These are phyloP conservation scores for Mucor lusitanicus DNA, from an alignment of 371 early-diverging fungal species.

Conservation along the genomic window DNA sequence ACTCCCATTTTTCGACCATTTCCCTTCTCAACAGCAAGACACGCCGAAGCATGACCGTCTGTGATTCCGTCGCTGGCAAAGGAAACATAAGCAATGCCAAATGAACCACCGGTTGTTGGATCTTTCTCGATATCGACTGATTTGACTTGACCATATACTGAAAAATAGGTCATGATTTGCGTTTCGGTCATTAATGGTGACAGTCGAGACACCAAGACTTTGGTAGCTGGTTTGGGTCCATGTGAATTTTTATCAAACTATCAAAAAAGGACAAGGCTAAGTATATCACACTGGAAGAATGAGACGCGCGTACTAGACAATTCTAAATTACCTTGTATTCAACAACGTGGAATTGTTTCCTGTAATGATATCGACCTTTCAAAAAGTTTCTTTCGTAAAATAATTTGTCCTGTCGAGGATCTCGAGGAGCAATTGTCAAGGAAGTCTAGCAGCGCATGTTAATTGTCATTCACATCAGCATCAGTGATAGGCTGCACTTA, in stretches of 20 bases:
- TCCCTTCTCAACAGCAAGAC: constrained; percentile 58
- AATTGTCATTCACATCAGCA: background rate
- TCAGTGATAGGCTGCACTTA: constrained; percentile 6
- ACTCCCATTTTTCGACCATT: constrained; percentile 61
- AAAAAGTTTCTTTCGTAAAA: constrained; percentile 35
- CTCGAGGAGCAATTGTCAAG: constrained; percentile 23
- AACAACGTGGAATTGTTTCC: constrained; percentile 22
- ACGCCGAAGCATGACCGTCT: constrained; percentile 39
- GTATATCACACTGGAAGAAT: background rate
- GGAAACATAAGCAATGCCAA: constrained; percentile 58
- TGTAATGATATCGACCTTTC: constrained; percentile 7
- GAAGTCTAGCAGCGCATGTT: background rate
- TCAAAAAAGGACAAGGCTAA: background rate
- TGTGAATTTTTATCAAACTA: constrained; percentile 45
- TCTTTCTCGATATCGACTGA: constrained; percentile 53
- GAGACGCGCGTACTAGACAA: background rate
- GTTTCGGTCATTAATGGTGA: constrained; percentile 47
- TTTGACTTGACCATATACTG: constrained; percentile 57
- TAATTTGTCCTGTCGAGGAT: constrained; percentile 41
- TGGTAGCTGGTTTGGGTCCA: constrained; percentile 36
- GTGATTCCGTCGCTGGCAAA: constrained; percentile 38
- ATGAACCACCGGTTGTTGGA: constrained; percentile 55
- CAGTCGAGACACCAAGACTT: constrained; percentile 41
- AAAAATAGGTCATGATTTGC: constrained; percentile 51
- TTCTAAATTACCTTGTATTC: constrained; percentile 31